Evolutionary conservation across 2,329 filamentous ascomycete species (phyloP), one percentile per base, ranked within the genome.

Genomic region (Colletotrichum sp.): DNA sequence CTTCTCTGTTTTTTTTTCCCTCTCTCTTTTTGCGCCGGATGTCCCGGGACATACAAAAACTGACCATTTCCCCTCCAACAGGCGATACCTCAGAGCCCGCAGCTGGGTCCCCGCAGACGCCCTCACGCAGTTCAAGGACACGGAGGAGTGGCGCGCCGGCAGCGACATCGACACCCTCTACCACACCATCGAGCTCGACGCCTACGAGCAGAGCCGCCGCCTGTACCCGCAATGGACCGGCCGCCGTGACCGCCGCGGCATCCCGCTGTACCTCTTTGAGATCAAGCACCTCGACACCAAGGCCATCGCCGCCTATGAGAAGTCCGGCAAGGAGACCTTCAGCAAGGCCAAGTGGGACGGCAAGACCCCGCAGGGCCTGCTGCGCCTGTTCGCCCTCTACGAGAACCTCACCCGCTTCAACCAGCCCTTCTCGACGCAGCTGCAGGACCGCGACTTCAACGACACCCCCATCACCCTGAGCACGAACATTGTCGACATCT

Each of bases 191-290:
- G 95, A 98, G 75, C 86, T 96, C 26, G 91, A 95, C 4, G 93
- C 95, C 72, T 98, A 96, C 83, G 95, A 98, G 84, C 90, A 94
- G 81, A 94, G 95, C 77, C 90, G 94, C 73, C 90, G 92, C 79
- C 89, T 98, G 94, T 98, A 98, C 82, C 96, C 96, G 28, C 95
- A 98, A 92, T 98, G 96, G 95, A 98, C 95, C 24, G 96, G 96
- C 71, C 94, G 96, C 79, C 92, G 96, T 79, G 96, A 98, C 86
- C 94, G 92, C n/a, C 75, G 96, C 80, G 96, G 96, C 79, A 98
- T 98, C 77, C 96, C 96, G 9, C 90, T 98, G 80, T 98, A 97
- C 85, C 91, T 98, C 76, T 98, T 95, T 85, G 95, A 98, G 85
- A 95, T 98, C 83, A 91, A 92, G 77, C 92, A 95, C 75, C 90